Percentiles rank a stretch among this genome's conserved stretches.
Conservation (phyloP, 345 rosid species). For the Conringia planisiliqua region DNA sequence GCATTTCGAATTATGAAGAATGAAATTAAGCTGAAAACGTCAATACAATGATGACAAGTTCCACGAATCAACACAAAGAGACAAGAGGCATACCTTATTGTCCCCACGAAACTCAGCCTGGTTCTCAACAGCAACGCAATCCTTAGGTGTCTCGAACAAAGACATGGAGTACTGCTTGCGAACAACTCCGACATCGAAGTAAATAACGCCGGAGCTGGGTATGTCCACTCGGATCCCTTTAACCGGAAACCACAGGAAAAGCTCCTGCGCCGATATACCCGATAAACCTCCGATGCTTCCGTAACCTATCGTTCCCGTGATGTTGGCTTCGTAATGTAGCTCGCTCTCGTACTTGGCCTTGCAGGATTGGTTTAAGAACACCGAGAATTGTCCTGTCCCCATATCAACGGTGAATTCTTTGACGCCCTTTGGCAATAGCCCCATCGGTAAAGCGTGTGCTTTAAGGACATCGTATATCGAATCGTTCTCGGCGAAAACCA, state of each 20-base stretch:
- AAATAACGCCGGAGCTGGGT: slow-evolving; percentile 75
- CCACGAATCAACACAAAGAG: neutral
- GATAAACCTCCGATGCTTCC: slow-evolving; percentile 69
- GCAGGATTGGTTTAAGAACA: slow-evolving; percentile 69
- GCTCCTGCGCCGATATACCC: slow-evolving; percentile 74
- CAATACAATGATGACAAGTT: neutral
- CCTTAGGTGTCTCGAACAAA: slow-evolving; percentile 69
- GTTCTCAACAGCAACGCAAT: slow-evolving; percentile 39
- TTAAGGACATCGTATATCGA: slow-evolving; percentile 59
- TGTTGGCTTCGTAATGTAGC: slow-evolving; percentile 73
- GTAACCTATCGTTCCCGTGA: slow-evolving; percentile 58
- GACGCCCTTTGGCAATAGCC: slow-evolving; percentile 71
- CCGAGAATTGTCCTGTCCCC: slow-evolving; percentile 56
- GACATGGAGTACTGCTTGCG: slow-evolving; percentile 76
- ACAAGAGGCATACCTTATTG: neutral
- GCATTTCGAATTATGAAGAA: neutral
- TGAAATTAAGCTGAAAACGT: neutral
- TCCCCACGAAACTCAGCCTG: neutral
- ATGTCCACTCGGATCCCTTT: slow-evolving; percentile 74
- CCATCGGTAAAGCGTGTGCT: slow-evolving; percentile 71
- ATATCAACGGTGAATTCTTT: slow-evolving; percentile 43
- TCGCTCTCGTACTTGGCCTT: slow-evolving; percentile 81
- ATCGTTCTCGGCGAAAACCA: slow-evolving; percentile 12
- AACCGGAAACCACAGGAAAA: slow-evolving; percentile 87
- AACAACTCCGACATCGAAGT: slow-evolving; percentile 82